Evolutionary conservation across 2,329 filamentous ascomycete genomes (phyloP).

Genomic region (Camillea tinctor): DNA sequence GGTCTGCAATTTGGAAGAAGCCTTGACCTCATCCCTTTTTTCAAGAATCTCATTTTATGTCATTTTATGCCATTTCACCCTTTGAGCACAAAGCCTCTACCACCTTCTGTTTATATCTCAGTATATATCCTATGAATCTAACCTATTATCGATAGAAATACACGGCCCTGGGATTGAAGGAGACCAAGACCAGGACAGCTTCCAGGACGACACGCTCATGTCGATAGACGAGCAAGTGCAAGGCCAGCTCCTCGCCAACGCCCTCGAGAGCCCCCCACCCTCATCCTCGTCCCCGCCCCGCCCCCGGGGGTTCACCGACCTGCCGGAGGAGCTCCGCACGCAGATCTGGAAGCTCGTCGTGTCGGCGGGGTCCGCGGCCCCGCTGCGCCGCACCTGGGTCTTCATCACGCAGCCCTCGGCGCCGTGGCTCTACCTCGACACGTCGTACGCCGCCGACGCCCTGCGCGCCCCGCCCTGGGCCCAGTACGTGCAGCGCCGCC

Average conservation of each 20-base stretch:
- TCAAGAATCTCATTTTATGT: not conserved
- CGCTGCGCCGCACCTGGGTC: slow-evolving; percentile 16
- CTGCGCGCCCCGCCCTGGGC: slow-evolving; percentile 17
- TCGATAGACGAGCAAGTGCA: not conserved
- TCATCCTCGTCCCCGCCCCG: not conserved
- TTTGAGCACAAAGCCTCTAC: too few species aligned
- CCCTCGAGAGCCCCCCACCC: not conserved
- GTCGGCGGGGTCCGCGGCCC: slow-evolving; percentile 3
- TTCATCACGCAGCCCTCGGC: slow-evolving; percentile 4
- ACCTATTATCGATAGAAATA: not conserved
- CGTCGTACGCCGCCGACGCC: slow-evolving; percentile 12
- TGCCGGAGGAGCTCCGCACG: slow-evolving; percentile 16
- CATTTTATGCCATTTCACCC: too few species aligned
- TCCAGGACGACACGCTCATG: slow-evolving; percentile 2
- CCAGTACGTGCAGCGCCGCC: slow-evolving; percentile 16
- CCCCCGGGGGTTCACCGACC: slow-evolving; percentile 8
- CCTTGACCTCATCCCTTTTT: not conserved
- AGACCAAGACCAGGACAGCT: slow-evolving; percentile 1
- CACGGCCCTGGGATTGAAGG: not conserved
- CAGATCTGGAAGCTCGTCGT: slow-evolving; percentile 23
- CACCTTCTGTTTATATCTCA: too few species aligned
- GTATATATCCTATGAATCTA: not conserved
- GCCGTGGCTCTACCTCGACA: slow-evolving; percentile 18
- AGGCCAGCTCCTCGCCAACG: not conserved
- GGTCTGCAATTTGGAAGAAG: not conserved